Conservation (phyloP, 2,329 filamentous ascomycete genomes). For the Neofusicoccum parvum region DNA sequence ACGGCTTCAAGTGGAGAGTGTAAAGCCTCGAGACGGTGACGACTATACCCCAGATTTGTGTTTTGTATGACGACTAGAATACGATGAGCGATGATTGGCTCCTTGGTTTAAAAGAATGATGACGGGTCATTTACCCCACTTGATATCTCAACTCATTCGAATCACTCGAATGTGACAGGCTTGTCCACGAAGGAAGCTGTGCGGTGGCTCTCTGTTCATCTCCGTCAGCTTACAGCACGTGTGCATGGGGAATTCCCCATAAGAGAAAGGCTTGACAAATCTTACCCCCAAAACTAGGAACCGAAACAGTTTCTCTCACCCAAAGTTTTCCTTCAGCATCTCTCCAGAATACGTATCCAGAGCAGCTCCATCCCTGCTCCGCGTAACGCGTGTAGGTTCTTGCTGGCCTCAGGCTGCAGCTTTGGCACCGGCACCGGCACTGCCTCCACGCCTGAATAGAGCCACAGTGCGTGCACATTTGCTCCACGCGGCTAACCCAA, state of each 20-base stretch:
- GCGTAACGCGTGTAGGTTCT: conserved; percentile 34
- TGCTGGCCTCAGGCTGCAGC: conserved; percentile 31
- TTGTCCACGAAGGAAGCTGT: background rate
- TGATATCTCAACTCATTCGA: background rate
- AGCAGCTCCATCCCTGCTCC: conserved; percentile 2
- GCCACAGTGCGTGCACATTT: conserved; percentile 41
- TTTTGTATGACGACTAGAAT: conserved; percentile 10
- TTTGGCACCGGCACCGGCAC: conserved; percentile 36
- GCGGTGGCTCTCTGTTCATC: background rate
- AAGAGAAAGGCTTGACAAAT: background rate
- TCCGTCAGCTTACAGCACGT: background rate
- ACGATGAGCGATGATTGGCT: background rate
- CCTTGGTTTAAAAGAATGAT: background rate
- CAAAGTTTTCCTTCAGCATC: conserved; percentile 21
- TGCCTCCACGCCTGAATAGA: conserved; percentile 30
- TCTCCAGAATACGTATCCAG: conserved; percentile 11
- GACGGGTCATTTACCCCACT: background rate
- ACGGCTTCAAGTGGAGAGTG: background rate
- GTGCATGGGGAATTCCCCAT: background rate
- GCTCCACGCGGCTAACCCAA: conserved; percentile 31
- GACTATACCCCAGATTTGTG: conserved; percentile 15
- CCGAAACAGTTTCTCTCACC: conserved; percentile 28
- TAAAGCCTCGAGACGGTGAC: background rate
- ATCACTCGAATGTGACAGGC: conserved; percentile 6
- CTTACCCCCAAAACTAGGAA: background rate